phyloP scores from a whole-genome alignment of 305 asterid genomes.

The Stenogyne calaminthoides region DNA sequence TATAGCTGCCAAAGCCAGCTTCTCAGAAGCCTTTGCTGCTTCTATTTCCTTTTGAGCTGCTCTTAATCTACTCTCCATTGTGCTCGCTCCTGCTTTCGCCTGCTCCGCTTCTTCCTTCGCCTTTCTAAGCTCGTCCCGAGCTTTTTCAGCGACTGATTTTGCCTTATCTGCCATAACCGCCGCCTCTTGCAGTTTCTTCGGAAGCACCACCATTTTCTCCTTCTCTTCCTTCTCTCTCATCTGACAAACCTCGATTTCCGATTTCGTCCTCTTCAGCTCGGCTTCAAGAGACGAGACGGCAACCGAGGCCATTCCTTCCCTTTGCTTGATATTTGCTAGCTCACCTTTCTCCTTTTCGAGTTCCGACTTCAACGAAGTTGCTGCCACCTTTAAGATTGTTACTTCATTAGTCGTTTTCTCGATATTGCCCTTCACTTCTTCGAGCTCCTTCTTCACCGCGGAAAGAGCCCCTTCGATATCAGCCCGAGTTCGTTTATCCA shows the following conservation, averaged over 20 bases:
- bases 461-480: conserved; percentile 63
- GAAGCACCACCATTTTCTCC: conserved; percentile 74
- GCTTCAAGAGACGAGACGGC: conserved; percentile 86
- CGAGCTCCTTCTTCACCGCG: conserved; percentile 73
- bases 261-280: conserved; percentile 61
- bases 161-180: conserved; percentile 72
- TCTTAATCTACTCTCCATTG: conserved; percentile 65
- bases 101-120: conserved; percentile 85
- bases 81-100: conserved; percentile 69
- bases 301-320: conserved; percentile 87
- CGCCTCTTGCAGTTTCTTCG: conserved; percentile 69
- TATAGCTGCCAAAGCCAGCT: conserved; percentile 87
- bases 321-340: conserved; percentile 56
- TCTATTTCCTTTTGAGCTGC: conserved; percentile 90
- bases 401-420: conserved; percentile 65
- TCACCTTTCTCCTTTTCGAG: conserved; percentile 71
- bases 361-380: conserved; percentile 63
- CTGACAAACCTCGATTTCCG: conserved; percentile 61
- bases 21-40: conserved; percentile 89
- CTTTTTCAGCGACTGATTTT: conserved; percentile 51
- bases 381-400: conserved; percentile 66
- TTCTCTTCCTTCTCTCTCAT: conserved; percentile 70
- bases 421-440: conserved; percentile 68
- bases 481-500: conserved; percentile 48
- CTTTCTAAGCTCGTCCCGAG: conserved; percentile 62